phyloP scores from a whole-genome alignment of 441 rosid genomes.

The Mallotus japonicus region DNA sequence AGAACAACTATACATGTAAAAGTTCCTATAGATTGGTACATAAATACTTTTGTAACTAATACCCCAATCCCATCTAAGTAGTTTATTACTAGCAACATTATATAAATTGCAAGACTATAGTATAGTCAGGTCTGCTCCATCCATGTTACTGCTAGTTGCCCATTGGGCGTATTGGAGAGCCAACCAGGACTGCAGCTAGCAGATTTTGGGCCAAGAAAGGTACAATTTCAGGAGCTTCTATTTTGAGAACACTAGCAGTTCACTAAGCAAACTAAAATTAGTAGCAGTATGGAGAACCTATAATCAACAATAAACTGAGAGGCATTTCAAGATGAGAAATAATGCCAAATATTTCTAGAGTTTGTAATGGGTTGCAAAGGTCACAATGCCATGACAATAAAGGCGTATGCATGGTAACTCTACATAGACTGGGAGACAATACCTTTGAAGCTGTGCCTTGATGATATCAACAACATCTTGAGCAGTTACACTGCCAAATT shows the following conservation, averaged over 20 bases:
- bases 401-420: slow-evolving; percentile 7
- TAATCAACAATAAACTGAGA: neutral
- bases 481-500: slow-evolving; percentile 70
- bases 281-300: neutral
- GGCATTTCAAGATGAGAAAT: neutral
- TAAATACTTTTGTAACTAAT: neutral
- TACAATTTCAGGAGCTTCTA: neutral
- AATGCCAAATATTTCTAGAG: neutral
- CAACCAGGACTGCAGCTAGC: neutral
- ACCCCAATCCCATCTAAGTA: neutral
- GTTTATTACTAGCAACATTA: neutral
- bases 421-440: slow-evolving; percentile 17
- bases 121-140: neutral
- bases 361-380: neutral
- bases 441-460: slow-evolving; percentile 91
- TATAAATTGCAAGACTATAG: too few relatives aligned
- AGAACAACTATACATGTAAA: too few relatives aligned
- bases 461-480: slow-evolving; percentile 91
- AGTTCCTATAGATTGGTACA: neutral
- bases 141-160: neutral
- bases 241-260: neutral
- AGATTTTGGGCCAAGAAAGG: neutral
- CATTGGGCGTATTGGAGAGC: too few relatives aligned
- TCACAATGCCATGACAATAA: neutral
- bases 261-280: neutral